Evolutionary conservation across 148 eudicot species (phyloP).

Genomic region (Tetragonia tetragonoides): DNA sequence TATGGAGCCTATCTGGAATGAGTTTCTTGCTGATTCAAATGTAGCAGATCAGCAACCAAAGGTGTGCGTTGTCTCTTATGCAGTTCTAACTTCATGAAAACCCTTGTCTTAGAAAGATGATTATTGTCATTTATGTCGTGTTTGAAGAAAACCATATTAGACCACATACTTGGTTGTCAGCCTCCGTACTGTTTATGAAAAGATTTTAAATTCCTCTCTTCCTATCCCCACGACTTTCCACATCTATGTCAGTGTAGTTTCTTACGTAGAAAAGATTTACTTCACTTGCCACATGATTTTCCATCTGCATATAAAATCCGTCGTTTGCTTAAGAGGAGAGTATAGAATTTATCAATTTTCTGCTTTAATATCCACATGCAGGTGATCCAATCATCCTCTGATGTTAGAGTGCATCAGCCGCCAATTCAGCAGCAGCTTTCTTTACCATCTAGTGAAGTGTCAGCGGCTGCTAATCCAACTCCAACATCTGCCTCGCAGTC

Average conservation of each 20-base stretch:
- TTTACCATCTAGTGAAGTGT: slow-evolving; percentile 35
- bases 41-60: slow-evolving; percentile 45
- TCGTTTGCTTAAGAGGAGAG: not conserved
- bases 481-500: slow-evolving; percentile 35
- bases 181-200: too few relatives aligned
- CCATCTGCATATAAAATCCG: too few relatives aligned
- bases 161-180: too few relatives aligned
- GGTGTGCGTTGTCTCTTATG: slow-evolving; percentile 39
- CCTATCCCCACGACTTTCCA: too few relatives aligned
- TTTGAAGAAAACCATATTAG: not conserved
- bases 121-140: not conserved
- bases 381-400: slow-evolving; percentile 45
- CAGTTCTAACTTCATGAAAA: not conserved
- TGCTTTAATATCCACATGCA: slow-evolving; percentile 22
- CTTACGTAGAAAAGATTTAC: too few relatives aligned
- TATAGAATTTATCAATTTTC: not conserved
- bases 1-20: slow-evolving; percentile 62
- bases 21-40: slow-evolving; percentile 49
- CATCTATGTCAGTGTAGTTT: too few relatives aligned
- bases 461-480: slow-evolving; percentile 25
- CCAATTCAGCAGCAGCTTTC: slow-evolving; percentile 37
- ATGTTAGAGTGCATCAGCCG: slow-evolving; percentile 26
- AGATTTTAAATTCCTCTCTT: too few relatives aligned
- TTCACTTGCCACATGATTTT: too few relatives aligned
- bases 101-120: not conserved